Evolutionary conservation across 202 grass and related monocot species (phyloP), one percentile per base, ranked within the genome.

Genomic region (Schoenoplectus tabernaemontani): DNA sequence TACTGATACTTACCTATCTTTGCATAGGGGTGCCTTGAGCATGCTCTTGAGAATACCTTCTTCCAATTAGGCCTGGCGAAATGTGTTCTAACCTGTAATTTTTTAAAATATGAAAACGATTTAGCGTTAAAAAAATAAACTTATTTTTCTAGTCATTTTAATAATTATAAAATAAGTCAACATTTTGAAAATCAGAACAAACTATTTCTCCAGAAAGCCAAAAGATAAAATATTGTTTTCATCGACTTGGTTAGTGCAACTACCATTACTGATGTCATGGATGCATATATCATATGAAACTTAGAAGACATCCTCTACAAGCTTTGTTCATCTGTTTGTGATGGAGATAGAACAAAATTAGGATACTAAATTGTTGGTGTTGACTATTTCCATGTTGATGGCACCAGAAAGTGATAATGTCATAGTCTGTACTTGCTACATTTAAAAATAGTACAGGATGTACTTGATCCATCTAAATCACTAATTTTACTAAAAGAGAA

Each of bases 31-130:
- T 98, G 96, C 54, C 88, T 98, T 36, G 90, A 87, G 59, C 83
- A 76, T 47, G 87, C 88, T 90, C 87, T 95, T 39, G 90, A 85
- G 53, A 99, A 85, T 72, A 99, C 96, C 77, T 90, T 99, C 87
- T 95, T 95, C 96, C 96, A 99, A 64, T 96, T 99, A 60, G 96
- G 96, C 80, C 88, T 92, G 58, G 96, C 96, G 70, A 99, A 99
- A 89, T 99, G 96, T 60, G 96, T 99, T 59, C 91, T 92, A 6
- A 95, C 96, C 96, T 99, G 81, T 33, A 89, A 88, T 59, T 76
- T 42, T 77, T 46, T 64, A 3, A 7, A 2, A 67, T 58, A 41
- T 61, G 37, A 81, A 11, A 82, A 47, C 13, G 3, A 48, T 33
- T 54, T 20, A 32, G 43, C 9, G 32, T 53, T 3, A 74, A 51